Evolutionary conservation across 2,329 filamentous ascomycete species (phyloP), one percentile per base, ranked within the genome.

Genomic region (Fusarium sp.): DNA sequence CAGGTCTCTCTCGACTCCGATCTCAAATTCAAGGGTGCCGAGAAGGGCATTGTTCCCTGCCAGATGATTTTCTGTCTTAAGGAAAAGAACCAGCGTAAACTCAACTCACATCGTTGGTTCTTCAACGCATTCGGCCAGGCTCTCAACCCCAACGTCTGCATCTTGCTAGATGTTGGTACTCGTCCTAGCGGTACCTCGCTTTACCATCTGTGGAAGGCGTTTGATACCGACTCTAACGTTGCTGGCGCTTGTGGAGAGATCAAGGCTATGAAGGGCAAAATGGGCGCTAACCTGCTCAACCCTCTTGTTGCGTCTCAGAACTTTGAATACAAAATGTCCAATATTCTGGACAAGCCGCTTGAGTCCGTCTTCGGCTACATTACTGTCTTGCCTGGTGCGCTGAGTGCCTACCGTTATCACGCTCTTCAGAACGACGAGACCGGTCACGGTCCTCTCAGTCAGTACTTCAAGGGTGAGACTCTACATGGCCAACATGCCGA

Each of bases 261-360:
- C 80, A 97, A 95, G 78, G 96, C 96, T 1, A 97, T 97, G 81
- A 97, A 97, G 79, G 96, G 96, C 9, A 93, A 91, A 71, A 89
- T 87, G 26, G 94, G 93, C 76, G 83, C 89, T 7, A 93, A 95
- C 67, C 85, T 99, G 16, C 83, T 99, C 45, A 99, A 99, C 75
- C 96, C 96, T 0, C 85, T 99, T 8, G 95, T 99, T 16, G 96
- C 96, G 0, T 97, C 94, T 45, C 96, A 99, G 75, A 99, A 99
- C 78, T 99, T 99, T 72, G 96, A 99, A 83, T 99, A 99, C 84
- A 99, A 99, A 81, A 97, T 99, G 93, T 97, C 94, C 40, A 99
- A 99, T 75, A 99, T 99, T 74, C 85, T 99, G 28, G 96, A 99
- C 78, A 99, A 99, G 80, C 96, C 96, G 1, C 84, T 99, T 3